Base-by-base conservation (phyloP, 176 grass and related monocot genomes). In the Melocanna baccifera region DNA sequence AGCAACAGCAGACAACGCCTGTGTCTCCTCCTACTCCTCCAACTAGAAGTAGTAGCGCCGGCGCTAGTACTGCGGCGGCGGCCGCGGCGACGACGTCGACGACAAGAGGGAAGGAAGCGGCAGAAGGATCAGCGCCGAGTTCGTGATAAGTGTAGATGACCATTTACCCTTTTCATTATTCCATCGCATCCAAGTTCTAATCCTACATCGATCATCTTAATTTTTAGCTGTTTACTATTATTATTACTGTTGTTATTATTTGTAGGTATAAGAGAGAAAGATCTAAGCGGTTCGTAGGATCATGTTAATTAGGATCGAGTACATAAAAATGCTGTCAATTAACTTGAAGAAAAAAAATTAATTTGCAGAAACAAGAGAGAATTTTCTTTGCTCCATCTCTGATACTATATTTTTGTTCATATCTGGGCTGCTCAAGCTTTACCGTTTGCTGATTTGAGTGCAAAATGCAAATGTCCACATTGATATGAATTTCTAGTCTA, bases 141-240 rank as follows among this genome's bases (percentile, higher is more conserved):
- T 92, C 87, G 53, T 90, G 85, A 90, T 78, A 92, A 86, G 80
- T 94, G 80, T 87, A 87, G 76, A 89, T 48, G 57, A 75, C 72
- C 85, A 85, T 71, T 86, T 74, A 57, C 81, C 57, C 51, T 88
- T 87, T 66, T 87, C 57, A 78, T 89, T 86, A 79, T 85, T 86
- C 29, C 84, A 48, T 68, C 59, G 40, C 30, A 42, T 79, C 82
- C 57, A 81, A 83, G 68, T 84, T 90, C 89, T 90, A 84, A 87
- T 90, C 88, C 28, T 36, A 25, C 73, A 75, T 7, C 48, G 2
- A 48, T 69, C 43, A 73, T 73, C 32, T 75, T 75, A 69, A 67
- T 74, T 61, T 53, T 87, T 90, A 74, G 48, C 68, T 73, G 30
- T 13, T 58, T 76, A 45, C 71, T 70, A 80, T 62, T 83, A 65